Evolutionary conservation across 2,329 filamentous ascomycete species (phyloP), one percentile per base, ranked within the genome.

Genomic region (Aspergillus japonicus): DNA sequence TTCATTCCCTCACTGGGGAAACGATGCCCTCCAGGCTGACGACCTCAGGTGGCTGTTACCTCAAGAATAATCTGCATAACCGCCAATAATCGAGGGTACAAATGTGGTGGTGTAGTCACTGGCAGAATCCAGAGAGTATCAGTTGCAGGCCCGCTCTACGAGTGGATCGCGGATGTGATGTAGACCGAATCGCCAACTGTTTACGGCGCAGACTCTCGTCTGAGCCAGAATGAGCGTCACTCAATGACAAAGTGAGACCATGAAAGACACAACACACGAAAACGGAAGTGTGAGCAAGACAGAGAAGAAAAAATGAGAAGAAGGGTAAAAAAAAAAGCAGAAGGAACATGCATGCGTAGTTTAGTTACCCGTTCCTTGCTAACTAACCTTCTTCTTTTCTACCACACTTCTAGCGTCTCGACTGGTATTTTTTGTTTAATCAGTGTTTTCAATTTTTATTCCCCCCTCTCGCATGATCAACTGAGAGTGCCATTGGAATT

Each of bases 51-150:
- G 58, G 59, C 50, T 57, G 57, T 62, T 58, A 61, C 59, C 60
- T 62, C 62, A 54, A 54, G 57, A 62, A 57, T 68, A 66, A 70
- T 68, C 66, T 70, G 66, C 69, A 66, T 67, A 65, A 64, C 66
- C 67, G 65, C 68, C 66, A 68, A 69, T 65, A 53, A 58, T 58
- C 56, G 53, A 56, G 68, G 68, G 68, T 70, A 70, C 64, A 57
- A 8, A 2, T 1, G 26, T 29, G 26, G 7, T 29, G 26, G 26
- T 29, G 26, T 29, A 59, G 63, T 52, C 59, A 33, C n/a, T 31
- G 54, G 57, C n/a, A 54, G 48, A 56, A 47, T 59, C 31, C 49
- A 24, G 63, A 62, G 48, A 62, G 48, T 54, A 57, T 56, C 60
- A 48, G 54, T 62, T 62, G 54, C 56, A 26, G 42, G 39, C 31